Evolutionary conservation across 306 rosid species (phyloP), one percentile per base, ranked within the genome.

Genomic region (Lupinus albus): DNA sequence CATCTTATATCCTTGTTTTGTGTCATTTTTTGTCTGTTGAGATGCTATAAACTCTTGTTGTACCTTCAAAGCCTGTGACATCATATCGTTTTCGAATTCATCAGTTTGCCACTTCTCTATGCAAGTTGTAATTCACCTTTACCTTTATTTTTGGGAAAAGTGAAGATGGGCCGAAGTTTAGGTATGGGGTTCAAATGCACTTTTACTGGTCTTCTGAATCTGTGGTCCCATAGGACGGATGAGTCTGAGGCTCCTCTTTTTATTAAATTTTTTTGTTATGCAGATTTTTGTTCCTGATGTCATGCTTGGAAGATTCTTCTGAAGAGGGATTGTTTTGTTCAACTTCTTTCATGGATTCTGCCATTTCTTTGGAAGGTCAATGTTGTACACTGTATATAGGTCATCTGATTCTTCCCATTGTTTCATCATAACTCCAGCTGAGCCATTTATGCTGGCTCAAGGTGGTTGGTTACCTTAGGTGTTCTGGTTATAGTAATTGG

Each of bases 311-410:
- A 67, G 72, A 54, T 74, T 54, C 66, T 67, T 41, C 72, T 76
- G 83, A 72, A 50, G 81, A 67, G 35, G 68, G 49, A 18, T 61
- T 49, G 52, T 67, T 48, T 54, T 61, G 73, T 67, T 61, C 81
- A 49, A 74, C 70, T 64, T 67, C 16, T 55, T 36, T 66, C 83
- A 20, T 11, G 79, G 73, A 54, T 74, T 73, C 49, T 66, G 47
- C 73, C 66, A 70, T 71, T 74, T 74, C 39, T 52, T 68, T 42
- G 51, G 67, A 44, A 54, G 81, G 70, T 17, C 67, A 48, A 47
- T 55, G 52, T 70, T 78, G 83, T 82, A 78, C 78, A 74, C 66
- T 78, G 83, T 82, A 78, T 75, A 74, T 65, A 60, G 56, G 64
- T 69, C 72, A 38, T 64, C 78, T 63, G 69, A 70, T 65, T 71